phyloP scores from a whole-genome alignment of 768 basidiomycete genomes.

The Ramaria sp. region DNA sequence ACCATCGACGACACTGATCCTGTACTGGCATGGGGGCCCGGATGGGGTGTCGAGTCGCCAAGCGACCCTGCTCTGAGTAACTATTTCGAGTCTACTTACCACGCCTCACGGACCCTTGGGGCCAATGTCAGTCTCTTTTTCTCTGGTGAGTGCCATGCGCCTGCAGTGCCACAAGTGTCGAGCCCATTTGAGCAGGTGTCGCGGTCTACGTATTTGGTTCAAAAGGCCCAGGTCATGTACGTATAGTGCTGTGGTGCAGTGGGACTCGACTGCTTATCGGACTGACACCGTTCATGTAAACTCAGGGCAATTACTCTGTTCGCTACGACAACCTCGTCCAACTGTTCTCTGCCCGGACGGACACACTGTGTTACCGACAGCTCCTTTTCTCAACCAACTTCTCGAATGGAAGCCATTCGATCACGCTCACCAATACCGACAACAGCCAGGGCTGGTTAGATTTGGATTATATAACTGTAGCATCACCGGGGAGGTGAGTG shows the following conservation, averaged over 20 bases:
- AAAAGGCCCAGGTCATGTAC: background rate
- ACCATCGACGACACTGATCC: background rate
- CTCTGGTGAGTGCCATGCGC: background rate
- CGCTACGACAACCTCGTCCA: background rate
- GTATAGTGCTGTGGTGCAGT: background rate
- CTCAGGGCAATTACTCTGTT: background rate
- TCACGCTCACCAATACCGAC: slow-evolving; percentile 1
- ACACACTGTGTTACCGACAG: background rate
- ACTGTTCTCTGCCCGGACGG: background rate
- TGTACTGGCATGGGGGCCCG: background rate
- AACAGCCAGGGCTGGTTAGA: background rate
- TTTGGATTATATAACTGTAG: background rate
- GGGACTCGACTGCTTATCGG: background rate
- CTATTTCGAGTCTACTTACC: background rate
- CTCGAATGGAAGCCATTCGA: background rate
- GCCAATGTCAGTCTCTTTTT: background rate
- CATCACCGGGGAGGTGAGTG: background rate
- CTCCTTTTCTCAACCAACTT: background rate
- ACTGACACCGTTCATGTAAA: background rate
- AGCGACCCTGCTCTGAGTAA: background rate
- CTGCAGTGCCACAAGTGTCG: background rate
- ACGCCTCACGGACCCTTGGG: background rate
- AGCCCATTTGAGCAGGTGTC: background rate
- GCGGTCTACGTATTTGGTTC: slow-evolving; percentile 1
- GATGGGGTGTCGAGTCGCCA: background rate